phyloP scores from a whole-genome alignment of 352 stramenopile genomes.

The Phytophthora palmivora region DNA sequence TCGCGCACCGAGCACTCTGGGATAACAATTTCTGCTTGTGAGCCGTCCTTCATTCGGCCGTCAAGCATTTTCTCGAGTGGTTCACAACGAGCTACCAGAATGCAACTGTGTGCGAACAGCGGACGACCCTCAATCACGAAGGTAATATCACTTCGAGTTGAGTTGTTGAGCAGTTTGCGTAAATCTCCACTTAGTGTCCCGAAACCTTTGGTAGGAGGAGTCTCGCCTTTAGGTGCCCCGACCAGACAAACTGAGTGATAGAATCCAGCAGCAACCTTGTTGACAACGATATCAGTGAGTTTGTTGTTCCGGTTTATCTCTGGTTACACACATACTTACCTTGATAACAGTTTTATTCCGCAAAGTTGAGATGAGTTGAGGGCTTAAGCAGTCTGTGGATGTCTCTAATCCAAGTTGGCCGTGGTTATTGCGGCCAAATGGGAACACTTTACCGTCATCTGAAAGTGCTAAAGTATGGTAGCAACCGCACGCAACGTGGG shows the following conservation, averaged over 20 bases:
- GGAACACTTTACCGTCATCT: slow-evolving; percentile 89
- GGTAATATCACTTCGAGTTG: slow-evolving; percentile 77
- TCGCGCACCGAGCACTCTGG: slow-evolving; percentile 72
- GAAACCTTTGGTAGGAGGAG: slow-evolving; percentile 12
- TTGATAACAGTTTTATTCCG: slow-evolving; percentile 67
- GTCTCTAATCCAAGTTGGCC: slow-evolving; percentile 90
- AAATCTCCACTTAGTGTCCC: slow-evolving; percentile 77
- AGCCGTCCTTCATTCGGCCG: slow-evolving; percentile 85
- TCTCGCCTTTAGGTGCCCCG: slow-evolving; percentile 23
- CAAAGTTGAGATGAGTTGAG: slow-evolving; percentile 76
- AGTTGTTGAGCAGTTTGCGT: slow-evolving; percentile 87
- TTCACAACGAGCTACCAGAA: slow-evolving; percentile 90
- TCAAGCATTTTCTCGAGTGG: slow-evolving; percentile 92
- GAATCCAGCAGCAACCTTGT: slow-evolving; percentile 90
- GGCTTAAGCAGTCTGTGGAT: slow-evolving; percentile 70
- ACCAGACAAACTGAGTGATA: slow-evolving; percentile 90
- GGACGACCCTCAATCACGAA: slow-evolving; percentile 81
- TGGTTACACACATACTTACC: slow-evolving; percentile 27
- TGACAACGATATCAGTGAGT: neutral
- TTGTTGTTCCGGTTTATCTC: neutral
- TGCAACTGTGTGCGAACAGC: slow-evolving; percentile 85
- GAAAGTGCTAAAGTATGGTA: slow-evolving; percentile 88
- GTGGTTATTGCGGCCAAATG: slow-evolving; percentile 95
- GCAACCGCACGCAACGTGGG: slow-evolving; percentile 84
- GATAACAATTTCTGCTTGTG: slow-evolving; percentile 68